phyloP scores from a whole-genome alignment of 371 early-diverging fungal species.

The Mortierella sp. region DNA sequence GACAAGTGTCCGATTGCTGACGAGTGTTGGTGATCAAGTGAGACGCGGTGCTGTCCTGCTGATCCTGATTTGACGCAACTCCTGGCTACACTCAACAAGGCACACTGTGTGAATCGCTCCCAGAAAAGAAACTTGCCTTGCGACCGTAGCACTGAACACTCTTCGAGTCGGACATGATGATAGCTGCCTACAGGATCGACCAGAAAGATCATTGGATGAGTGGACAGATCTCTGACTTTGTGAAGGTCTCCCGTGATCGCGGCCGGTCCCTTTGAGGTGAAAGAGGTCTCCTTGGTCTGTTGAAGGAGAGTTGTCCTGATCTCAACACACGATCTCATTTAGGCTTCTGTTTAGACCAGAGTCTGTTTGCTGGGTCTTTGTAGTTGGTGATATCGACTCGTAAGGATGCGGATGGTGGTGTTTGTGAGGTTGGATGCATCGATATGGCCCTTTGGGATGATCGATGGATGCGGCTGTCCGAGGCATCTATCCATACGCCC shows the following conservation, averaged over 20 bases:
- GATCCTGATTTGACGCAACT: neutral
- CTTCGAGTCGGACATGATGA: conserved; percentile 55
- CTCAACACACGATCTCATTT: too few species aligned
- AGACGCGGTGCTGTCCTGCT: too few species aligned
- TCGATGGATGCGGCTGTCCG: conserved; percentile 27
- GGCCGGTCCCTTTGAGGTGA: too few species aligned
- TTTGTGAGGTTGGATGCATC: neutral
- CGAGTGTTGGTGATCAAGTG: too few species aligned
- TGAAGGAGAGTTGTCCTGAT: too few species aligned
- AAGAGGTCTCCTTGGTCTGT: too few species aligned
- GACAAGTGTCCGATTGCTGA: neutral
- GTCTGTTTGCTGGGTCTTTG: too few species aligned
- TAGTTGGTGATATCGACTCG: neutral
- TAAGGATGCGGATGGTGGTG: neutral
- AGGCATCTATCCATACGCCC: neutral
- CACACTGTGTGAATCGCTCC: neutral
- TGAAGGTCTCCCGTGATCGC: too few species aligned
- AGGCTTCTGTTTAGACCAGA: too few species aligned
- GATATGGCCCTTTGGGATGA: neutral
- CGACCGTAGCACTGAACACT: conserved; percentile 55
- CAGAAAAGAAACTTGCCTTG: conserved; percentile 43
- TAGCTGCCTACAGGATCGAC: conserved; percentile 29
- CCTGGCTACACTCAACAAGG: too few species aligned
- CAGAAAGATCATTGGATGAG: conserved; percentile 4
- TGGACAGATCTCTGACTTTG: neutral